Evolutionary conservation across 768 basidiomycete genomes (phyloP).

Genomic region (Lanmaoa pseudosensibilis): DNA sequence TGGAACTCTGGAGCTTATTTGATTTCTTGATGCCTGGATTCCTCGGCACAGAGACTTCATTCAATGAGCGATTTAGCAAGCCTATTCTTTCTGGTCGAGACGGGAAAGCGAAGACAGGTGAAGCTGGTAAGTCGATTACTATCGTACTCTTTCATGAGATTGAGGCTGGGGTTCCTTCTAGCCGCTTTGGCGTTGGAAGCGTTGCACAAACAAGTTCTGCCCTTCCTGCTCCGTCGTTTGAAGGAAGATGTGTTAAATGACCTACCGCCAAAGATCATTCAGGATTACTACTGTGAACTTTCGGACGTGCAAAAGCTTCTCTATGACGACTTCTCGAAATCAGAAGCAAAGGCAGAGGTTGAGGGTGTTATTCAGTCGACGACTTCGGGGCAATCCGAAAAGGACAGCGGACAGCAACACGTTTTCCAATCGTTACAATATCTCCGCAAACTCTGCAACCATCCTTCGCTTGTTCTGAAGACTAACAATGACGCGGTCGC

Average conservation of each 20-base stretch:
- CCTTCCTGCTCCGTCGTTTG: constrained; percentile 91
- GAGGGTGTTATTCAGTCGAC: constrained; percentile 62
- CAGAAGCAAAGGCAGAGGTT: constrained; percentile 63
- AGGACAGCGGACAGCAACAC: constrained; percentile 67
- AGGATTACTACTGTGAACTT: constrained; percentile 98
- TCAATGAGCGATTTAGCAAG: constrained; percentile 94
- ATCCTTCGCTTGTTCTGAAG: constrained; percentile 90
- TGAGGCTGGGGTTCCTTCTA: constrained; percentile 33
- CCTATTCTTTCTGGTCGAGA: constrained; percentile 94
- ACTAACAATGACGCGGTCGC: constrained; percentile 57
- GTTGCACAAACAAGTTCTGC: constrained; percentile 97
- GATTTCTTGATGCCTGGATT: constrained; percentile 99
- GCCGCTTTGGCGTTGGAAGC: constrained; percentile 94
- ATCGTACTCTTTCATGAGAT: neutral
- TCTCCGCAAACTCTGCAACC: constrained; percentile 95
- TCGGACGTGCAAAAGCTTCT: constrained; percentile 91
- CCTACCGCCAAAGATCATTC: constrained; percentile 98
- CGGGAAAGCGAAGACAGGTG: constrained; percentile 90
- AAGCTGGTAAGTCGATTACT: constrained; percentile 71
- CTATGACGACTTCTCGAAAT: constrained; percentile 91
- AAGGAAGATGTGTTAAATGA: constrained; percentile 97
- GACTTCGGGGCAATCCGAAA: constrained; percentile 32
- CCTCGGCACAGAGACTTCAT: constrained; percentile 90
- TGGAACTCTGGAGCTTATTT: constrained; percentile 98
- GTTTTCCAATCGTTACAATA: constrained; percentile 98